Evolutionary conservation across 495 filamentous ascomycete species (phyloP).

Genomic region (Entonaema liquescens): DNA sequence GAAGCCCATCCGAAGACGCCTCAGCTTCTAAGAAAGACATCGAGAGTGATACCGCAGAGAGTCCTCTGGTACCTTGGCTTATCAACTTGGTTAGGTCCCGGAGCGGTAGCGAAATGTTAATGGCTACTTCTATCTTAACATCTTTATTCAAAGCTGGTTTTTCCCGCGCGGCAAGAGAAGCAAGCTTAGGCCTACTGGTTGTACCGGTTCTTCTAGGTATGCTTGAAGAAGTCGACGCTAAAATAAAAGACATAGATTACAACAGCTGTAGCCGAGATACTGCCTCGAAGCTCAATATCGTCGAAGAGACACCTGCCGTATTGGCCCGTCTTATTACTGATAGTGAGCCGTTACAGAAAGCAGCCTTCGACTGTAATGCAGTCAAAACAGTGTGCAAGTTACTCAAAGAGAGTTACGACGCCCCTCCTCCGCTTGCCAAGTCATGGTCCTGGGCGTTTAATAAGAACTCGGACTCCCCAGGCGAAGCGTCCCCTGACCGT

Average conservation of each 20-base stretch:
- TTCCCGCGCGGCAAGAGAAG: conserved; percentile 67
- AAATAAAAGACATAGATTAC: conserved; percentile 47
- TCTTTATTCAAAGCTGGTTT: conserved; percentile 77
- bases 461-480: conserved; percentile 20
- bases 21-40: conserved; percentile 35
- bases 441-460: conserved; percentile 55
- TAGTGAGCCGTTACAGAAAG: conserved; percentile 77
- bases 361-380: conserved; percentile 79
- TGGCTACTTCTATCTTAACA: conserved; percentile 81
- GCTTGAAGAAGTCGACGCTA: conserved; percentile 62
- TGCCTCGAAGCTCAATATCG: conserved; percentile 57
- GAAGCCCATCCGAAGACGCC: conserved; percentile 43
- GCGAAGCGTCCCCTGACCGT: conserved; percentile 41
- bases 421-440: conserved; percentile 51
- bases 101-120: conserved; percentile 70
- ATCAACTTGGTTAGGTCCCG: conserved; percentile 72
- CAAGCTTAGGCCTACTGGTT: conserved; percentile 70
- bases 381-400: conserved; percentile 78
- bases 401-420: conserved; percentile 72
- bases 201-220: conserved; percentile 77
- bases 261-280: conserved; percentile 47
- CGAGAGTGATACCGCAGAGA: conserved; percentile 73
- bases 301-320: conserved; percentile 76
- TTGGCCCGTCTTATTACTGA: conserved; percentile 82
- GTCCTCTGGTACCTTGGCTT: conserved; percentile 83